A percentile compares a stretch with the other conserved stretches of the same genome.
Conservation (phyloP, 2,329 filamentous ascomycete genomes). For the Tolypocladium tropicale region DNA sequence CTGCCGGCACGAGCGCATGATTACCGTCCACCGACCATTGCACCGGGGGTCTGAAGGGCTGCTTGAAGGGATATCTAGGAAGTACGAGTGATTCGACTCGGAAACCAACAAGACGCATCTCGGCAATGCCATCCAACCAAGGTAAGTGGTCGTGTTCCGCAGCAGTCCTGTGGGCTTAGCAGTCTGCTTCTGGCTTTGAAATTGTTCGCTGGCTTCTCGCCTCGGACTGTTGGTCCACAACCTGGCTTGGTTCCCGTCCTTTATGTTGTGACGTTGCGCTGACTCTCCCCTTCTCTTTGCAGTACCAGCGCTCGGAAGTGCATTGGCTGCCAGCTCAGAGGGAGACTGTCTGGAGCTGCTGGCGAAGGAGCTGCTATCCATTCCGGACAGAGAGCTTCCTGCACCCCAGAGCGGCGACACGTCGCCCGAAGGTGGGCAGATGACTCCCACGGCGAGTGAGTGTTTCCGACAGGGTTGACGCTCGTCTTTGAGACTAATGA, state of each 20-base stretch:
- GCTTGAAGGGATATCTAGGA: neutral
- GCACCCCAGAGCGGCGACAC: neutral
- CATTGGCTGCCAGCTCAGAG: slow-evolving; percentile 12
- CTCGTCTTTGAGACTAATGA: neutral
- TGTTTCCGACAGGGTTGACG: neutral
- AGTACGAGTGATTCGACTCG: neutral
- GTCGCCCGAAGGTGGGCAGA: neutral
- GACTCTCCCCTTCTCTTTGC: neutral
- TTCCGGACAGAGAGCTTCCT: slow-evolving; percentile 15
- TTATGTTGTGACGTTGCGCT: neutral
- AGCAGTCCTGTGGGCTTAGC: neutral
- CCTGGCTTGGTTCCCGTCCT: neutral
- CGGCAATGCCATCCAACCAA: neutral
- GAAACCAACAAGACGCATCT: neutral
- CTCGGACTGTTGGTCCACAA: neutral
- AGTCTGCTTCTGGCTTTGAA: neutral
- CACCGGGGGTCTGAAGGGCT: neutral
- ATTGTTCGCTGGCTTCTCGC: too few species aligned
- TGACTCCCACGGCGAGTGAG: neutral
- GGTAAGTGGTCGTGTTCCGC: neutral
- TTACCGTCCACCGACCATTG: neutral
- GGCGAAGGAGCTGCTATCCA: slow-evolving; percentile 11
- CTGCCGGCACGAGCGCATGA: neutral
- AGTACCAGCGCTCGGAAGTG: neutral
- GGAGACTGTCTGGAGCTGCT: slow-evolving; percentile 14